These are phyloP conservation scores for Calonectria pseudoreteaudii DNA, from an alignment of 2,329 filamentous ascomycete species.

Conservation along the genomic window DNA sequence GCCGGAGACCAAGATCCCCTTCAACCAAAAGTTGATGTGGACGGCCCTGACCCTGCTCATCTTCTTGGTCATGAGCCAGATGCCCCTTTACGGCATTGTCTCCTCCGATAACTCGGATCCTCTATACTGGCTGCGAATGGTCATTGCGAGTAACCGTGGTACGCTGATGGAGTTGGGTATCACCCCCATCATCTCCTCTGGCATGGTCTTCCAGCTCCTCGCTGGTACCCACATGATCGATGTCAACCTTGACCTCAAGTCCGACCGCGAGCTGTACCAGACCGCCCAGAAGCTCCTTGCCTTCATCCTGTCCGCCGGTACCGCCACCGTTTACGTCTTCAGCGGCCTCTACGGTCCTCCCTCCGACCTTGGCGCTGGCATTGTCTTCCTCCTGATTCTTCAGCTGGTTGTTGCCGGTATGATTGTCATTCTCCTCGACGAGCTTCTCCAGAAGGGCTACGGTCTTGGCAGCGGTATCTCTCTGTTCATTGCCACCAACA, in stretches of 20 bases:
- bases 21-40: constrained; percentile 99
- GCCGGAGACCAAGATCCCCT: constrained; percentile 97
- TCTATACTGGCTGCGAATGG: constrained; percentile 99
- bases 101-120: constrained; percentile 98
- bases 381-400: constrained; percentile 97
- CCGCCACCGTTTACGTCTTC: constrained; percentile 98
- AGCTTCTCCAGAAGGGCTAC: constrained; percentile 99
- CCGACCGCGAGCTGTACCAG: constrained; percentile 99
- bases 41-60: constrained; percentile 94
- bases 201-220: constrained; percentile 99
- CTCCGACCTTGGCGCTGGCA: constrained; percentile 95
- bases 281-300: constrained; percentile 99
- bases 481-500: constrained; percentile 99
- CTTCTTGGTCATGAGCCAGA: constrained; percentile 99
- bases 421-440: constrained; percentile 98
- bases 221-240: constrained; percentile 99
- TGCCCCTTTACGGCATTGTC: constrained; percentile 99
- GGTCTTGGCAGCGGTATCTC: constrained; percentile 98
- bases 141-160: constrained; percentile 98
- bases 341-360: constrained; percentile 98
- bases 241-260: constrained; percentile 99
- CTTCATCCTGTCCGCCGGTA: constrained; percentile 96
- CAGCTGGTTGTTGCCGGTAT: constrained; percentile 97
- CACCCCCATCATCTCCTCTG: constrained; percentile 98
- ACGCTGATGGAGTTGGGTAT: constrained; percentile 97